phyloP scores from a whole-genome alignment of 352 stramenopile species.

The Phytophthora megakarya region DNA sequence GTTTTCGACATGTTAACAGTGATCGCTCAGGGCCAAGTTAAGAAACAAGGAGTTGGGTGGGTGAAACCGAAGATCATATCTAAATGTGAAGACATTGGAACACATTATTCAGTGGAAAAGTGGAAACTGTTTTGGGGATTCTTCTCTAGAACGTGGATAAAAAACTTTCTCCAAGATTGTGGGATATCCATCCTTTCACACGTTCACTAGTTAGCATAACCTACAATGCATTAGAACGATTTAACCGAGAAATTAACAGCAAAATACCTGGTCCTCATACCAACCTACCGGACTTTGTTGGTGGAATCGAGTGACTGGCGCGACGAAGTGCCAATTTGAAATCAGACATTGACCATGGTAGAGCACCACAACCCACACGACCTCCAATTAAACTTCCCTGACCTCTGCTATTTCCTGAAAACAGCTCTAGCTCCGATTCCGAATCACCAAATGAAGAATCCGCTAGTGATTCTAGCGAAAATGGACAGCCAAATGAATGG shows the following conservation, averaged over 20 bases:
- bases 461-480: background rate
- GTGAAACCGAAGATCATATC: background rate
- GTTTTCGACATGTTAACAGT: constrained; percentile 23
- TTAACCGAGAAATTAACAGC: constrained; percentile 28
- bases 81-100: background rate
- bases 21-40: background rate
- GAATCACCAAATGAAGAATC: background rate
- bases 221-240: constrained; percentile 30
- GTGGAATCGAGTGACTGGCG: constrained; percentile 14
- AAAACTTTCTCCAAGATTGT: background rate
- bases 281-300: constrained; percentile 18
- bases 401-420: background rate
- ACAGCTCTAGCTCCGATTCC: background rate
- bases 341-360: background rate
- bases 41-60: constrained; percentile 6
- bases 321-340: background rate
- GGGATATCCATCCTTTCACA: constrained; percentile 7
- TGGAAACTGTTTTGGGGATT: constrained; percentile 1
- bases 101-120: background rate
- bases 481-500: background rate
- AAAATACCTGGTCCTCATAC: constrained; percentile 18
- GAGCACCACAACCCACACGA: background rate
- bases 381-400: background rate
- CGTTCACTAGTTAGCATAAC: background rate
- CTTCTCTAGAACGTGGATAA: constrained; percentile 4